Evolutionary conservation across 2,329 filamentous ascomycete species (phyloP).

Genomic region (Arthrinium puccinioides): DNA sequence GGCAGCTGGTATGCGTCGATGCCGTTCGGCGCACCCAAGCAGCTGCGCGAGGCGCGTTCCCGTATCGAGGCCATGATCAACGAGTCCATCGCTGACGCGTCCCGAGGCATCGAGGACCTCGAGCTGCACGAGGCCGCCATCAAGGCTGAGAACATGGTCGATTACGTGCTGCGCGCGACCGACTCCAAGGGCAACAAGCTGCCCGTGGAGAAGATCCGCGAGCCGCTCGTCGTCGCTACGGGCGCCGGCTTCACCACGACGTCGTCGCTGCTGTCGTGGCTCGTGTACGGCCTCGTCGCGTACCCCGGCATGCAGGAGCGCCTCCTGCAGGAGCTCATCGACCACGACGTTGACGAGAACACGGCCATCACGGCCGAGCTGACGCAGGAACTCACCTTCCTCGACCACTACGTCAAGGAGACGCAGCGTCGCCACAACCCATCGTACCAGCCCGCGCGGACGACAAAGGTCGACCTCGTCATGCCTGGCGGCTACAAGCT

Average conservation of each 20-base stretch:
- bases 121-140: conserved; percentile 41
- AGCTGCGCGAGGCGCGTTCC: conserved; percentile 25
- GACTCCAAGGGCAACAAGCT: conserved; percentile 49
- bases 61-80: conserved; percentile 28
- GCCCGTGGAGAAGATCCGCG: conserved; percentile 31
- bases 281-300: conserved; percentile 43
- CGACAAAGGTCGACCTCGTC: conserved; percentile 45
- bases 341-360: conserved; percentile 34
- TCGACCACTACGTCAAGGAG: conserved; percentile 55
- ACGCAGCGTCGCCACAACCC: conserved; percentile 53
- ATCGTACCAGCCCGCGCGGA: conserved; percentile 53
- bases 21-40: conserved; percentile 49
- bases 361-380: conserved; percentile 39
- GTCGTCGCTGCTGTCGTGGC: conserved; percentile 50
- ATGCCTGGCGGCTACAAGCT: conserved; percentile 53
- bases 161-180: conserved; percentile 45
- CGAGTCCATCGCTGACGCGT: conserved; percentile 29
- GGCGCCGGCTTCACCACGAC: conserved; percentile 57
- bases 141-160: conserved; percentile 36
- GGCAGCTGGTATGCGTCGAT: conserved; percentile 49
- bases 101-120: conserved; percentile 29
- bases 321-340: conserved; percentile 50
- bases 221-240: conserved; percentile 40
- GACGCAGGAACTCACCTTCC: conserved; percentile 39
- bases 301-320: conserved; percentile 50